Conservation (phyloP, 257 asterid species). For the Solanum verrucosum region DNA sequence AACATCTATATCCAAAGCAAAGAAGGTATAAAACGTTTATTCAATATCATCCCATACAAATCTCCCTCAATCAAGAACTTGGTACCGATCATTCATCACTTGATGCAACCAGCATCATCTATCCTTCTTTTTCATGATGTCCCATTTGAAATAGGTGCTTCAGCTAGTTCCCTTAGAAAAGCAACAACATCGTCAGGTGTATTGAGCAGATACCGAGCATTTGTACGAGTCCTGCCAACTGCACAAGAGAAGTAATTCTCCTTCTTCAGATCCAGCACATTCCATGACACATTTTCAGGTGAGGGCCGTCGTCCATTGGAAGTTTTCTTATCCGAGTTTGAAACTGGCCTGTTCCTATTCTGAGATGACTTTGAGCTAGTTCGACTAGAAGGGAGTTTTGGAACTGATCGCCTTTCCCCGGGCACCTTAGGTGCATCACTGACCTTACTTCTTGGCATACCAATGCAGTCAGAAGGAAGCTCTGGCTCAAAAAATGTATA, state of each 20-base stretch:
- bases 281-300: conserved; percentile 51
- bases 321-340: conserved; percentile 27
- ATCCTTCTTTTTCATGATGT: not conserved
- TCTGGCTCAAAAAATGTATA: conserved; percentile 93
- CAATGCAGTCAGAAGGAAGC: conserved; percentile 48
- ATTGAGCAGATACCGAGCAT: conserved; percentile 65
- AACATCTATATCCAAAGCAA: not conserved
- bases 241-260: conserved; percentile 94
- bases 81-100: not conserved
- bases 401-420: conserved; percentile 27
- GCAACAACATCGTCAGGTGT: conserved; percentile 57
- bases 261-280: conserved; percentile 82
- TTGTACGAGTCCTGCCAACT: conserved; percentile 73
- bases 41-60: not conserved
- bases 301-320: conserved; percentile 24
- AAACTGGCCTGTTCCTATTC: conserved; percentile 17
- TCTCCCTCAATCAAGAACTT: not conserved
- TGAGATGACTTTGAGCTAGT: conserved; percentile 38
- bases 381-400: conserved; percentile 29
- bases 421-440: conserved; percentile 30
- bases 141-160: conserved; percentile 9
- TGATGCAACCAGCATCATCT: not conserved
- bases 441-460: conserved; percentile 37
- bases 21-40: not conserved
- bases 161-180: conserved; percentile 54